Conservation (phyloP, 441 rosid species). For the Biscutella laevigata region DNA sequence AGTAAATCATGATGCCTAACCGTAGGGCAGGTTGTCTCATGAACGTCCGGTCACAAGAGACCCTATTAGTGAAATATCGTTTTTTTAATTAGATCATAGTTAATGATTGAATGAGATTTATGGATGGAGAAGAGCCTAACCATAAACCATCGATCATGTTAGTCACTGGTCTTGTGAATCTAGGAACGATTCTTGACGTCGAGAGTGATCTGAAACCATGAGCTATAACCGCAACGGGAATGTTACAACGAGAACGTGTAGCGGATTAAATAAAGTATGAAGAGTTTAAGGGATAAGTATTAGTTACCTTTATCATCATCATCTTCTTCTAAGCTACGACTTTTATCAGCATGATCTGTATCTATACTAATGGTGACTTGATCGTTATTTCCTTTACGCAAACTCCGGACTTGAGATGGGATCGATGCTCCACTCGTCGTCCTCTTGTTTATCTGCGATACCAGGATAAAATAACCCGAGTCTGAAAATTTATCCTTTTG, state of each 20-base stretch:
- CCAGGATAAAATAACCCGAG: not conserved
- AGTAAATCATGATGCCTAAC: constrained; percentile 77
- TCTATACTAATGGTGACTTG: constrained; percentile 91
- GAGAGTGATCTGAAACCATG: constrained; percentile 97
- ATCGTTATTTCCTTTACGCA: constrained; percentile 83
- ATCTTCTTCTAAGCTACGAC: constrained; percentile 59
- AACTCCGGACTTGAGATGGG: constrained; percentile 80
- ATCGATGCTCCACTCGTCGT: constrained; percentile 45
- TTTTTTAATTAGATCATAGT: not conserved
- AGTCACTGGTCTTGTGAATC: constrained; percentile 72
- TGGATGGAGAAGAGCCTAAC: constrained; percentile 32
- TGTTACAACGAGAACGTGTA: constrained; percentile 1
- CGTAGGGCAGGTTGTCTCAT: constrained; percentile 91
- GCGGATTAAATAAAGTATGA: not conserved
- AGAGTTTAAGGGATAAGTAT: not conserved
- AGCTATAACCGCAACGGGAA: constrained; percentile 28
- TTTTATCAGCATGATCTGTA: constrained; percentile 37
- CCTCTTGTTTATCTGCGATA: constrained; percentile 76
- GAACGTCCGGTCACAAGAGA: constrained; percentile 90
- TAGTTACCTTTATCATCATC: constrained; percentile 92
- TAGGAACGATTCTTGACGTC: constrained; percentile 72
- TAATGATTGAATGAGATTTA: not conserved
- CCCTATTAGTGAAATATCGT: no score
- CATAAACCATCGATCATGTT: constrained; percentile 92
- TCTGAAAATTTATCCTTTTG: not conserved